Percentiles rank a stretch among this genome's conserved stretches.
phyloP scores from a whole-genome alignment of 257 asterid species.

The Ilex asprella region DNA sequence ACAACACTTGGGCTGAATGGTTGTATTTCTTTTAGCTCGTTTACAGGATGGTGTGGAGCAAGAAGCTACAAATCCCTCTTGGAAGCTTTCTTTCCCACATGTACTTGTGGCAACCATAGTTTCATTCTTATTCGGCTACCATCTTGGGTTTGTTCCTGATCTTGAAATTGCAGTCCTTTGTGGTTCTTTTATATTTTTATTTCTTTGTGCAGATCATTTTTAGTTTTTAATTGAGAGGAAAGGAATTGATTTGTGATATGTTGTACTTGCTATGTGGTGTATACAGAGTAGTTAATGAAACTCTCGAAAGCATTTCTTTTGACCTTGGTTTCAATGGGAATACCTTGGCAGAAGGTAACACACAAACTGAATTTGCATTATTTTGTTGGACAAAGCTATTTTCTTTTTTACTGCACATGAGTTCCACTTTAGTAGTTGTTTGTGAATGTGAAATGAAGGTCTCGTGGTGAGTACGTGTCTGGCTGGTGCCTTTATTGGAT shows the following conservation, averaged over 20 bases:
- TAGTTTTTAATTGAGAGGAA: neutral
- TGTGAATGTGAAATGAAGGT: slow-evolving; percentile 37
- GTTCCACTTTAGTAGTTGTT: slow-evolving; percentile 5
- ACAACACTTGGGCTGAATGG: slow-evolving; percentile 1
- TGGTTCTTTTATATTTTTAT: neutral
- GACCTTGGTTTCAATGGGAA: slow-evolving; percentile 89
- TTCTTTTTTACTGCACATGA: slow-evolving; percentile 4
- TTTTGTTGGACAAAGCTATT: neutral
- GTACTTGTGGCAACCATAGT: slow-evolving; percentile 75
- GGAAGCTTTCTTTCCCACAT: slow-evolving; percentile 84
- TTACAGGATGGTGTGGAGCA: slow-evolving; percentile 33
- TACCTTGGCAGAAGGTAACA: slow-evolving; percentile 69
- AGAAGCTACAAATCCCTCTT: slow-evolving; percentile 56
- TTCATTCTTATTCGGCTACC: slow-evolving; percentile 87
- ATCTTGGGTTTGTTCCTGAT: slow-evolving; percentile 67
- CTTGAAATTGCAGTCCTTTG: slow-evolving; percentile 3
- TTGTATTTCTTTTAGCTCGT: slow-evolving; percentile 35
- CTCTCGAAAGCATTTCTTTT: slow-evolving; percentile 78
- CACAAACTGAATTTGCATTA: slow-evolving; percentile 4
- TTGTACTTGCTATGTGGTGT: slow-evolving; percentile 1
- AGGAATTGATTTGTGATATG: slow-evolving; percentile 1
- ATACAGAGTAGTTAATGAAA: slow-evolving; percentile 86
- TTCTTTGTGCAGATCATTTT: neutral
- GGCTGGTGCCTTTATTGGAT: slow-evolving; percentile 90
- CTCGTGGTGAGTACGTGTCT: slow-evolving; percentile 84